These are phyloP conservation scores for Chaetomiaceae sp. DNA, from an alignment of 2,329 filamentous ascomycete species.

Conservation along the genomic window DNA sequence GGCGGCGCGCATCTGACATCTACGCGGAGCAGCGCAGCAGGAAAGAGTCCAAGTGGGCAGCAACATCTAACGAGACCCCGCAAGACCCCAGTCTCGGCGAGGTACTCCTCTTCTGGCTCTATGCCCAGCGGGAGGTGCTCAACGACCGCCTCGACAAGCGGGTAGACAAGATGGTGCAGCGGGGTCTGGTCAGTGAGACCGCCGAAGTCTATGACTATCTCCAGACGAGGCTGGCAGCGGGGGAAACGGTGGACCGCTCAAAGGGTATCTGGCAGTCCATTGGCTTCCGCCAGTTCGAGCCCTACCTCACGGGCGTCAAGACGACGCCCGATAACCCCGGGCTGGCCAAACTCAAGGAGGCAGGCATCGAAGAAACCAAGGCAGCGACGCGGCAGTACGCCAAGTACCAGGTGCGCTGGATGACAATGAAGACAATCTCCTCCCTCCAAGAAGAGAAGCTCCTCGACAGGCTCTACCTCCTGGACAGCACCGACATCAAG, in stretches of 20 bases:
- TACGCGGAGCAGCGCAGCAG: constrained; percentile 68
- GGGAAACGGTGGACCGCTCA: constrained; percentile 60
- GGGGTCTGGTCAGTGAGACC: constrained; percentile 47
- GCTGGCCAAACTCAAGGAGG: constrained; percentile 50
- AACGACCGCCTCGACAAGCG: constrained; percentile 67
- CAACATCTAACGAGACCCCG: constrained; percentile 16
- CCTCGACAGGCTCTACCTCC: constrained; percentile 62
- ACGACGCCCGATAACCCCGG: constrained; percentile 29
- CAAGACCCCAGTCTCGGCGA: constrained; percentile 39
- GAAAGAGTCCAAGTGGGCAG: constrained; percentile 24
- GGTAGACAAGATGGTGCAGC: constrained; percentile 76
- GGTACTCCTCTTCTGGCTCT: constrained; percentile 79
- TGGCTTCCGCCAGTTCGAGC: constrained; percentile 85
- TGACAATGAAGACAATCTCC: constrained; percentile 73
- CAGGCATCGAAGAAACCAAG: constrained; percentile 71
- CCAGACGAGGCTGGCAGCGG: constrained; percentile 35
- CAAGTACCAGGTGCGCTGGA: constrained; percentile 79
- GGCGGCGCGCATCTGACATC: constrained; percentile 74
- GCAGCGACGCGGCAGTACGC: constrained; percentile 84
- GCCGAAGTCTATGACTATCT: constrained; percentile 41
- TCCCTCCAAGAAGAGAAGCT: constrained; percentile 54
- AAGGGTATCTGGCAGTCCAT: constrained; percentile 96
- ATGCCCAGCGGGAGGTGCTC: constrained; percentile 65
- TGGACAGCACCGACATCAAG: constrained; percentile 70
- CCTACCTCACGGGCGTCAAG: constrained; percentile 55